Evolutionary conservation across 2,329 filamentous ascomycete genomes (phyloP), one percentile per base, ranked within the genome.

Genomic region (Cladosporium oxysporum): DNA sequence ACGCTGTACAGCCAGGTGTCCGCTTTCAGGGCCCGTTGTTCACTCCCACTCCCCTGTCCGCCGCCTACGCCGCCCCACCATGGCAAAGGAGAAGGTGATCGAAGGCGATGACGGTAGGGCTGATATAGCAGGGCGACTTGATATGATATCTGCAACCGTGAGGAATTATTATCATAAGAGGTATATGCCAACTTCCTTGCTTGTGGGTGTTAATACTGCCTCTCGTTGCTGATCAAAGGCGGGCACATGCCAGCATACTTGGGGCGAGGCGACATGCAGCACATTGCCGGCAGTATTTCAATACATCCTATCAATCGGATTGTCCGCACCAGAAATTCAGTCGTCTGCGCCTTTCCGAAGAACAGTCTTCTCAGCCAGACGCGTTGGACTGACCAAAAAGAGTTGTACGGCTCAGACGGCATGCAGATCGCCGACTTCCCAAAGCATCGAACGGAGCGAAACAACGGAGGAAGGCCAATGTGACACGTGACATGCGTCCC

Each of bases 1-100:
- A 53, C 50, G 50, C 50, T 53, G 50, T 53, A n/a, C 50, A 28
- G 58, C 58, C 26, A 61, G 58, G 14, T 61, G 58, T 52, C 58
- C 58, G 58, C 58, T 60, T 60, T 49, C 58, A 49, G 58, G 37
- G 29, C 53, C n/a, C 31, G 29, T 31, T 60, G 18, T 44, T 23
- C 21, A 23, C 41, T 33, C 41, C 33, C 41, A 41, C 57, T 50
- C 58, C 58, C 29, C 33, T 35, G 41, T 18, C 53, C 28, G 18
- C 58, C 18, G 18, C 41, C 37, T 10, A n/a, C n/a, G 16, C 18
- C 37, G 29, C 58, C 58, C 41, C 41, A 61, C 41, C 41, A 49
- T 12, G 37, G 44, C 58, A 61, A 35, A 61, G 37, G 26, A 50
- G 41, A 33, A 50, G 44, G 37, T 33, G 18, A 28, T n/a, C 14